A percentile compares a stretch with the other conserved stretches of the same genome.
Conservation (phyloP, 306 rosid genomes). For the Mimosa pudica region DNA sequence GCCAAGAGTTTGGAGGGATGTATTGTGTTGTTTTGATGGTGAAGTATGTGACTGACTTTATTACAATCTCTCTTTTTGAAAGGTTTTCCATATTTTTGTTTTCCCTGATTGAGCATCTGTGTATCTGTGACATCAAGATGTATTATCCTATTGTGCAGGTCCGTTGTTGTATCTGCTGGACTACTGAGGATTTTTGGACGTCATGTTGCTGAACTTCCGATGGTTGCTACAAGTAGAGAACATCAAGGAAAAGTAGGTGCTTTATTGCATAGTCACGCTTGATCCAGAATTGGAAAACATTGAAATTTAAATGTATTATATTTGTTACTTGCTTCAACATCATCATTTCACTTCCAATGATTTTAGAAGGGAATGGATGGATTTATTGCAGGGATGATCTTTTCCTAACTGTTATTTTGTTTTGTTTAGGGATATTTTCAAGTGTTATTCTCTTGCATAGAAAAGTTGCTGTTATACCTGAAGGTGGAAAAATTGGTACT, state of each 20-base stretch:
- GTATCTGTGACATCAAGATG: conserved; percentile 20
- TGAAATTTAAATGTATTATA: conserved; percentile 14
- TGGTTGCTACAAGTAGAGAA: conserved; percentile 93
- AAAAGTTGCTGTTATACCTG: conserved; percentile 75
- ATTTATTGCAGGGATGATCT: conserved; percentile 19
- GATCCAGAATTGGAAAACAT: conserved; percentile 9
- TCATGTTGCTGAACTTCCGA: conserved; percentile 96
- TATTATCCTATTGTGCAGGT: conserved; percentile 54
- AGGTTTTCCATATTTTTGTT: not conserved
- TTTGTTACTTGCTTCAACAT: not conserved
- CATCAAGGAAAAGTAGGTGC: conserved; percentile 88
- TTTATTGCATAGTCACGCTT: conserved; percentile 4
- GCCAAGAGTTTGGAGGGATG: conserved; percentile 99
- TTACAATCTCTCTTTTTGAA: not conserved
- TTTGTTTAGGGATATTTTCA: conserved; percentile 85
- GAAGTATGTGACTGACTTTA: conserved; percentile 58
- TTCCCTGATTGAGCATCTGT: conserved; percentile 15
- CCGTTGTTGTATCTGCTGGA: conserved; percentile 93
- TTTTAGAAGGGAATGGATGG: not conserved
- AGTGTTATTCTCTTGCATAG: conserved; percentile 86
- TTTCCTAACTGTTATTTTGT: conserved; percentile 22
- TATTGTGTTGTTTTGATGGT: conserved; percentile 90
- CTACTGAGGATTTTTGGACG: conserved; percentile 91
- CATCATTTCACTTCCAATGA: conserved; percentile 7
- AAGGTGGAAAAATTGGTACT: conserved; percentile 91